Evolutionary conservation across 1,139 yeast species (phyloP).

Genomic region (Citeromyces hawaiiensis): DNA sequence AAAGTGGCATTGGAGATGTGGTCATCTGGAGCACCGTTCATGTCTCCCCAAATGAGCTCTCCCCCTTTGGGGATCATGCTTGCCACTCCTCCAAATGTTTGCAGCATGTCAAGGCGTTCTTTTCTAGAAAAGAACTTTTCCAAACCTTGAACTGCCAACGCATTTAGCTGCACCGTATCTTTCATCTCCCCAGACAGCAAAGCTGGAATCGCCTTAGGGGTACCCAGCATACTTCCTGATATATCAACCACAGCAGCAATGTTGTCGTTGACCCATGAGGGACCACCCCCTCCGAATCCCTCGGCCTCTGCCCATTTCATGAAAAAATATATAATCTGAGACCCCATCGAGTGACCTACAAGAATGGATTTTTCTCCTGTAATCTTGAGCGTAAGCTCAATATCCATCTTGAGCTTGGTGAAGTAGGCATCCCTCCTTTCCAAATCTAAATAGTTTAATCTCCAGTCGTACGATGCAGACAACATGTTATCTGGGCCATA

Average conservation of each 20-base stretch:
- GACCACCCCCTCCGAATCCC: constrained; percentile 86
- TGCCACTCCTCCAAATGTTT: constrained; percentile 87
- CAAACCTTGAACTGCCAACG: constrained; percentile 85
- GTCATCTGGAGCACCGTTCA: constrained; percentile 49
- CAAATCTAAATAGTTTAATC: constrained; percentile 77
- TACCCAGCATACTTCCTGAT: constrained; percentile 79
- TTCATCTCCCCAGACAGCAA: constrained; percentile 93
- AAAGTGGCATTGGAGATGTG: constrained; percentile 12
- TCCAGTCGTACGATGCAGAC: constrained; percentile 93
- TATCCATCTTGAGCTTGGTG: constrained; percentile 53
- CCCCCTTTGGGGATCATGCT: constrained; percentile 98
- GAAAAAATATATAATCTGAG: constrained; percentile 78
- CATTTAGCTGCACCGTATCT: constrained; percentile 88
- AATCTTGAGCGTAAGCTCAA: constrained; percentile 38
- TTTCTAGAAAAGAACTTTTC: constrained; percentile 86
- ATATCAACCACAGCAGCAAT: constrained; percentile 74
- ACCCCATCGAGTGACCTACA: constrained; percentile 93
- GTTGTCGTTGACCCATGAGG: constrained; percentile 73
- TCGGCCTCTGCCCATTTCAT: constrained; percentile 95
- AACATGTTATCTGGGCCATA: constrained; percentile 86
- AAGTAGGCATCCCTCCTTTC: constrained; percentile 83
- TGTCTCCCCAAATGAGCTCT: constrained; percentile 72
- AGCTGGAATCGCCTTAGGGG: constrained; percentile 90
- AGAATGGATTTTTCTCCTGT: constrained; percentile 67
- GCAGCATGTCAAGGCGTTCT: constrained; percentile 76